phyloP scores from a whole-genome alignment of 768 basidiomycete species.

The Brasilioporus rufonigricans region DNA sequence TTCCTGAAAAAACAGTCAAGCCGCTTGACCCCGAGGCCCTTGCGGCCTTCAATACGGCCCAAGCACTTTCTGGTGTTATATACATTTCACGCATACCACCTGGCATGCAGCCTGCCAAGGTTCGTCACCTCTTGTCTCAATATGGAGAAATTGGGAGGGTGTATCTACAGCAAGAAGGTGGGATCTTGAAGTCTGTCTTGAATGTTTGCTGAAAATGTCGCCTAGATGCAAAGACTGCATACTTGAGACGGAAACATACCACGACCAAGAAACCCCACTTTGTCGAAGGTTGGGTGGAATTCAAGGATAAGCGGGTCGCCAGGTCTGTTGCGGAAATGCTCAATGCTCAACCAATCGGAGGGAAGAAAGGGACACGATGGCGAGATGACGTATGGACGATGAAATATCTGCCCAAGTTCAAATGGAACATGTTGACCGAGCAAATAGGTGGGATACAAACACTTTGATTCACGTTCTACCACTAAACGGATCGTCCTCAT shows the following conservation, averaged over 20 bases:
- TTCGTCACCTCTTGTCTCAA: slow-evolving; percentile 86
- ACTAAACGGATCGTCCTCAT: slow-evolving; percentile 9
- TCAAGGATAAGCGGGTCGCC: slow-evolving; percentile 90
- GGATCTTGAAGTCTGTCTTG: slow-evolving; percentile 16
- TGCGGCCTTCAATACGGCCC: slow-evolving; percentile 68
- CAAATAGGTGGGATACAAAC: slow-evolving; percentile 83
- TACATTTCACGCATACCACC: slow-evolving; percentile 97
- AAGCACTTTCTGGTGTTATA: slow-evolving; percentile 78
- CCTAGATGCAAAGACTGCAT: slow-evolving; percentile 82
- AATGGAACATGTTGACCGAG: slow-evolving; percentile 98
- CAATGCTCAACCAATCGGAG: slow-evolving; percentile 94
- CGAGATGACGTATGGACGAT: slow-evolving; percentile 99
- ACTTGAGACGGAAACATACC: slow-evolving; percentile 77
- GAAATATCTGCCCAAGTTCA: slow-evolving; percentile 97
- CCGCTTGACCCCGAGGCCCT: slow-evolving; percentile 75
- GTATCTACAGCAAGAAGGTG: slow-evolving; percentile 92
- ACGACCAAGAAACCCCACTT: slow-evolving; percentile 84
- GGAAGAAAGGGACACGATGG: slow-evolving; percentile 88
- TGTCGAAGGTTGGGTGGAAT: slow-evolving; percentile 98
- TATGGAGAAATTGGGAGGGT: slow-evolving; percentile 92
- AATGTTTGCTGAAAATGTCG: background rate
- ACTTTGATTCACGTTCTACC: background rate
- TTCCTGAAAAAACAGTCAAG: slow-evolving; percentile 52
- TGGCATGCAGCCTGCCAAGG: slow-evolving; percentile 95
- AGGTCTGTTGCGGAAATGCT: slow-evolving; percentile 91